Evolutionary conservation across 768 basidiomycete genomes (phyloP), one percentile per base, ranked within the genome.

Genomic region (Lactarius hatsudake): DNA sequence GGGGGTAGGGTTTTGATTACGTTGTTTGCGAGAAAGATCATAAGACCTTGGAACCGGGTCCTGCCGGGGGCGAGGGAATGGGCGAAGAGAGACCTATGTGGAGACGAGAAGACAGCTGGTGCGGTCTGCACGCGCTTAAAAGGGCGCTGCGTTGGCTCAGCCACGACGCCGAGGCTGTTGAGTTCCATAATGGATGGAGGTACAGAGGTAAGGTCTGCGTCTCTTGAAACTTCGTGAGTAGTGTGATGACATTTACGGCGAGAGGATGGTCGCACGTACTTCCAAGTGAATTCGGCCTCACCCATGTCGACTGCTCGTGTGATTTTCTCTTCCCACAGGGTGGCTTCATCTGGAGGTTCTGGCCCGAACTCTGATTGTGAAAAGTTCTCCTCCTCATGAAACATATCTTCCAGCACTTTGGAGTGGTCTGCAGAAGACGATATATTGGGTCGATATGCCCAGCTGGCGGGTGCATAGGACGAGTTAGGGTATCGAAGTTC

Each of bases 11-110:
- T 20, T 38, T 32, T 53, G 40, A 71, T 69, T n/a, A 58, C 45
- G 36, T 71, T 71, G 23, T 69, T 62, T 6, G 69, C 70, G 12
- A 71, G 45, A 40, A 69, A 70, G 20, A 70, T 26, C 68, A 69
- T 59, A 48, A 70, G 28, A 30, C 67, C 69, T 9, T 64, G 57
- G 15, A 62, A 55, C 20, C 42, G 51, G n/a, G 62, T 55, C 18
- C 53, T 51, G 40, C 18, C 1, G 5, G 51, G 59, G 20, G 23
- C 26, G 2, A n/a, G n/a, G 26, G 57, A 40, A 38, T 45, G 62
- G 3, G 57, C 23, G 32, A 67, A 60, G 53, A 56, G 53, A 2
- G 66, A 36, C 13, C 66, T 30, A 26, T 67, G 62, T n/a, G 58
- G 8, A 28, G 61, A 62, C 3, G 66, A 63, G 34, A 67, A 67